Base-by-base conservation (phyloP, 2,329 filamentous ascomycete genomes). In the Lachnellula cervina region DNA sequence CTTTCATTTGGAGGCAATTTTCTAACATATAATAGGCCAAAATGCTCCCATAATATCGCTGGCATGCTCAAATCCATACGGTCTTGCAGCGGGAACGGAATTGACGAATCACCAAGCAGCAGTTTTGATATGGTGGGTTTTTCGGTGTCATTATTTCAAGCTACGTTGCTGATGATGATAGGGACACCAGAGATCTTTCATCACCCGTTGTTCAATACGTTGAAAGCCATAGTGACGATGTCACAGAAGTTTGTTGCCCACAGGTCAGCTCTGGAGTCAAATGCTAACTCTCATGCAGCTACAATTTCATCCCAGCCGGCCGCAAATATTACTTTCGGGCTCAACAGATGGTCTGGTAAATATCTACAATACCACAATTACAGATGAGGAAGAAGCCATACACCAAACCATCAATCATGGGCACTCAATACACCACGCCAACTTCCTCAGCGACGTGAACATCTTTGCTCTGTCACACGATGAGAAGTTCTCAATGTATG, bases 281-380 rank as follows among this genome's bases (percentile, higher is more conserved):
- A 52, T 49, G 28, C 47, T 35, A 72, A 35, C 59, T 52, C 3
- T 62, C n/a, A 65, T 65, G 49, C 67, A 83, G 76, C 71, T 86
- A 1, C 75, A 78, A 66, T 84, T 85, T 64, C 84, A 89, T 69
- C 84, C 85, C 0, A 74, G 71, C 2, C 74, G 80, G 49, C 77
- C 81, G 0, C 77, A 80, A 45, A 74, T 88, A 16, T 79, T 93
- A 5, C 77, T 93, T 11, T 90, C 88, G 1, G 88, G 87, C 44
- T 90, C 87, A 38, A 93, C 88, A 14, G 89, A 94, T 71, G 88
- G 88, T 6, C 80, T 93, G 1, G 80, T 93, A 64, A 91, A 88
- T 66, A 76, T 93, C 46, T 89, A 87, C 72, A 86, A 94, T 72
- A 87, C 82, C 17, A 77, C 79, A 48, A 79, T 89, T 56, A 72